Evolutionary conservation across 2,329 filamentous ascomycete species (phyloP).

Genomic region (Ampelomyces quisqualis): DNA sequence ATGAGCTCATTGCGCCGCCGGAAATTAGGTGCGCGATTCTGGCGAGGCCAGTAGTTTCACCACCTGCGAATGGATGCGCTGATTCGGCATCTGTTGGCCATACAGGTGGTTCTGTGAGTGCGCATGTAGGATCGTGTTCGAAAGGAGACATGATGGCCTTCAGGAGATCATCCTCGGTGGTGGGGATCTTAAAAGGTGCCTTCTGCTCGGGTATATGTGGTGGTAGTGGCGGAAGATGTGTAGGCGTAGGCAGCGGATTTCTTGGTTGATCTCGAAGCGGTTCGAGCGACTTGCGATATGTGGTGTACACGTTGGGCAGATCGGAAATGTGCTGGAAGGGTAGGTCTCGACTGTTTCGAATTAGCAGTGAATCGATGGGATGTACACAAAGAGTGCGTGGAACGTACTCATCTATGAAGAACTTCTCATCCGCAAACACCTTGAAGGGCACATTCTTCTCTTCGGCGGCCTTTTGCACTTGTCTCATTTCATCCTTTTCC

Average conservation of each 20-base stretch:
- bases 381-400: neutral
- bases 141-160: slow-evolving; percentile 61
- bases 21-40: slow-evolving; percentile 63
- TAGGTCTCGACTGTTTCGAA: slow-evolving; percentile 62
- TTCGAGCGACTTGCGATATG: slow-evolving; percentile 71
- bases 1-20: slow-evolving; percentile 61
- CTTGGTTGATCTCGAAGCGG: slow-evolving; percentile 68
- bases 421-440: slow-evolving; percentile 73
- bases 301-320: slow-evolving; percentile 73
- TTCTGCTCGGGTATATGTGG: slow-evolving; percentile 59
- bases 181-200: slow-evolving; percentile 64
- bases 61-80: slow-evolving; percentile 68
- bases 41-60: slow-evolving; percentile 61
- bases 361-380: slow-evolving; percentile 6
- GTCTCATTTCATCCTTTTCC: slow-evolving; percentile 64
- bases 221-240: slow-evolving; percentile 60
- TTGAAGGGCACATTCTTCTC: slow-evolving; percentile 60
- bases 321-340: slow-evolving; percentile 59
- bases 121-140: slow-evolving; percentile 43
- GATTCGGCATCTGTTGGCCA: slow-evolving; percentile 57
- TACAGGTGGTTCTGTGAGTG: slow-evolving; percentile 54
- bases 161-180: slow-evolving; percentile 55
- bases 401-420: slow-evolving; percentile 73
- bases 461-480: slow-evolving; percentile 56
- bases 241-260: slow-evolving; percentile 55